Evolutionary conservation across 768 basidiomycete genomes (phyloP).

Genomic region (Podaxis mareebaensis): DNA sequence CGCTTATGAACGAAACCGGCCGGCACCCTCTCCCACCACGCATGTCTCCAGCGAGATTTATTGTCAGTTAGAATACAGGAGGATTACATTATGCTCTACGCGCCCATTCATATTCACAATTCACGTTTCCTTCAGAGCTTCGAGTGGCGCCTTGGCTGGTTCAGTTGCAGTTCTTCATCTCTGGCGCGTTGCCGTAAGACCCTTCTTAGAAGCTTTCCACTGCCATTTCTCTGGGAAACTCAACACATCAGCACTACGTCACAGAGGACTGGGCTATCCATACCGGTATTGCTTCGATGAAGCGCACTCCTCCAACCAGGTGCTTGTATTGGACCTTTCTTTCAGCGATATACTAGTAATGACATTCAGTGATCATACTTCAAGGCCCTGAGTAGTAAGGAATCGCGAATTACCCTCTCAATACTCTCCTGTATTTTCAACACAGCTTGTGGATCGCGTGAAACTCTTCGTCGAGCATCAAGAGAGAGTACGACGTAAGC

Average conservation of each 20-base stretch:
- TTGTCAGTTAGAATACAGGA: neutral
- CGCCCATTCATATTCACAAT: neutral
- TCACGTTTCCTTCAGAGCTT: neutral
- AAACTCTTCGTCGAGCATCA: constrained; percentile 34
- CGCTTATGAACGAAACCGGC: neutral
- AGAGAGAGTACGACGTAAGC: constrained; percentile 59
- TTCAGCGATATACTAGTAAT: constrained; percentile 52
- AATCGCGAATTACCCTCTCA: constrained; percentile 35
- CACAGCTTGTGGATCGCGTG: constrained; percentile 25
- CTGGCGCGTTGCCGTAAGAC: constrained; percentile 29
- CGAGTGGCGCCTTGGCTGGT: neutral
- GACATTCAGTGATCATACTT: too few relatives aligned
- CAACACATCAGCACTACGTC: neutral
- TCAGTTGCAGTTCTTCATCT: constrained; percentile 21
- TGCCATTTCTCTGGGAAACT: constrained; percentile 47
- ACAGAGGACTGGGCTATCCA: neutral
- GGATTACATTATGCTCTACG: neutral
- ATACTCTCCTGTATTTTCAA: constrained; percentile 40
- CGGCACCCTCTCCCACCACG: neutral
- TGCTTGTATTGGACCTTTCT: constrained; percentile 53
- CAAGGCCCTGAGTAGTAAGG: neutral
- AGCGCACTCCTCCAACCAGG: constrained; percentile 42
- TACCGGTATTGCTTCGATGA: constrained; percentile 36
- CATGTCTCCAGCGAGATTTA: neutral
- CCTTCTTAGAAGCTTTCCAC: constrained; percentile 53